Evolutionary conservation across 495 filamentous ascomycete genomes (phyloP), one percentile per base, ranked within the genome.

Genomic region (Hyphodiscus hymeniophilus): DNA sequence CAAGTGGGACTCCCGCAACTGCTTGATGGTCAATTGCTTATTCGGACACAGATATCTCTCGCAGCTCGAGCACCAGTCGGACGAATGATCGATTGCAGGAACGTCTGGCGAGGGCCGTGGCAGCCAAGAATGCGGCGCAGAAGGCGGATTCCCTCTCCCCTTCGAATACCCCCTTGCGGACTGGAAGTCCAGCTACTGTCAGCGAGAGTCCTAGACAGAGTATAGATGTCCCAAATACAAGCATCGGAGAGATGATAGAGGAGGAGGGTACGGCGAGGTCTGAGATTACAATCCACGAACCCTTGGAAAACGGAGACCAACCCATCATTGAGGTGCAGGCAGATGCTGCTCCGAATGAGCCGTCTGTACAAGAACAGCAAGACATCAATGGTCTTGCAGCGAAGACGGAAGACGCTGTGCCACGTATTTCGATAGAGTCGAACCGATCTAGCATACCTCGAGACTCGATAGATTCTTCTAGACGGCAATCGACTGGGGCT

Each of bases 81-180:
- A 60, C 76, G 45, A 90, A 83, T 70, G 84, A 87, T 51, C 77
- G 86, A 11, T 73, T 96, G 31, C 89, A 95, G 62, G 89, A 95
- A 65, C 79, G 87, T 23, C 70, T 96, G 5, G 90, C 89, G 48
- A 76, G 66, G 54, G 75, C 70, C 52, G 66, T 71, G 47, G 78
- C 71, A 38, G 74, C 66, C 20, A 79, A 69, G 58, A 65, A 63
- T 43, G 54, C 47, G 11, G 44, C 30, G 43, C 60, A 56, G 26
- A 58, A 52, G 31, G 24, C 34, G 30, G 59, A 59, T 32, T 51
- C 55, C 16, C 45, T 50, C 20, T 32, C 52, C n/a, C 28, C 43
- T 13, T 56, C 58, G 36, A 54, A 48, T 6, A 47, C 36, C 13
- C 54, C 56, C 20, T 59, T 52, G 18, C 23, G 51, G 21, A 46